phyloP scores from a whole-genome alignment of 1,284 basidiomycete species.

The Boletus hoseneyae region DNA sequence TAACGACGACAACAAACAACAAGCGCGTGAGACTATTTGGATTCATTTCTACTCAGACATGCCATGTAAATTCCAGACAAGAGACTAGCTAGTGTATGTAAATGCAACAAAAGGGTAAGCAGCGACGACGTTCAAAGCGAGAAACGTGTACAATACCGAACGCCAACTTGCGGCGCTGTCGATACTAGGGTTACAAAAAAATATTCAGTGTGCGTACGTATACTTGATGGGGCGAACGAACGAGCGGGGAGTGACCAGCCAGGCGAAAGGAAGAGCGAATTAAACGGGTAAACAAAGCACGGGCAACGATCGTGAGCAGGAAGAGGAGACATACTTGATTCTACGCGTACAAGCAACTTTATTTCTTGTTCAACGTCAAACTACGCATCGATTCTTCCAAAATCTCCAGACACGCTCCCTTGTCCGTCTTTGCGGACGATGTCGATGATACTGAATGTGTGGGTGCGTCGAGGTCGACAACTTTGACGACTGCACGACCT shows the following conservation, averaged over 20 bases:
- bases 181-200: constrained; percentile 8
- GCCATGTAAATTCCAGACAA: constrained; percentile 23
- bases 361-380: constrained; percentile 55
- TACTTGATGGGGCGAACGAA: constrained; percentile 8
- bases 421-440: constrained; percentile 19
- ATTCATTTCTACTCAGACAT: constrained; percentile 9
- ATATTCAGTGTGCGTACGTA: constrained; percentile 12
- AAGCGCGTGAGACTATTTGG: constrained; percentile 11
- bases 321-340: no score
- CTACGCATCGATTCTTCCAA: constrained; percentile 65
- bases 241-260: constrained; percentile 16
- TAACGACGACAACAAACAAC: constrained; percentile 25
- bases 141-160: constrained; percentile 5
- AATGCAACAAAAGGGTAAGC: constrained; percentile 18
- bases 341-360: not conserved
- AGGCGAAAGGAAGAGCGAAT: not conserved
- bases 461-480: constrained; percentile 63
- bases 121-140: not conserved
- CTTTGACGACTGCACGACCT: constrained; percentile 67
- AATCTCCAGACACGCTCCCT: constrained; percentile 36
- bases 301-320: not conserved
- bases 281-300: constrained; percentile 7
- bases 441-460: constrained; percentile 2
- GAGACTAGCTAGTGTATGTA: constrained; percentile 14
- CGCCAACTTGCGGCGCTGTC: constrained; percentile 1